Base-by-base conservation (phyloP, 805 yeast genomes). In the Kuraishia hungarica region DNA sequence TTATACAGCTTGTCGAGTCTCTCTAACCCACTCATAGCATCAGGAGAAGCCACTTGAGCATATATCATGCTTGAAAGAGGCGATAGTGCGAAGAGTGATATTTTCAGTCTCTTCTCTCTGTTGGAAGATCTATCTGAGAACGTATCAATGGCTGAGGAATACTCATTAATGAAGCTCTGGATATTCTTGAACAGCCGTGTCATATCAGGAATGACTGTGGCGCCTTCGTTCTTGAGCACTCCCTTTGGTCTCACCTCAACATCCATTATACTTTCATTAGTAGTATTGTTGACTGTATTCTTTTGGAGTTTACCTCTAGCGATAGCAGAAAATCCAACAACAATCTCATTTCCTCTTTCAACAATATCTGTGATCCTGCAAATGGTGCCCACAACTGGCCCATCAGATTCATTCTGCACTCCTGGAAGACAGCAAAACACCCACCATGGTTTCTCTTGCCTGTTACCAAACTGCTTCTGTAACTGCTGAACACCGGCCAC, bases 21-120 rank as follows among this genome's bases (percentile, higher is more conserved):
- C n/a, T 56, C 39, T 24, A 68, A 53, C 1, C 66, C 68, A 8
- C 53, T 53, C 0, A 53, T 11, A 43, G 78, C 73, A 17, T 65
- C 71, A 2, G 75, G 74, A 0, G 64, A 53, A 0, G 66, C 61
- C 53, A 85, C 70, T 62, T 83, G 88, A 51, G 80, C 64, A 59
- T 74, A 78, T n/a, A 85, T 67, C 0, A 84, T 76, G 58, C 78
- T 78, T 0, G 87, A 81, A 53, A 85, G 66, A 0, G 91, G 91
- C 11, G 85, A 76, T 21, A 85, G 67, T 1, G 80, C 71, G 22
- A 82, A 63, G 15, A 84, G 67, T 43, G 68, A 61, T 17, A 60
- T 63, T 47, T 54, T 57, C 20, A 62, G 29, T n/a, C 48, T 52
- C 4, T 55, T 52, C 47, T 62, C 60, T 17, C 54, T 60, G 0